phyloP scores from a whole-genome alignment of 2,329 filamentous ascomycete species.

The Penicillium crustosum region DNA sequence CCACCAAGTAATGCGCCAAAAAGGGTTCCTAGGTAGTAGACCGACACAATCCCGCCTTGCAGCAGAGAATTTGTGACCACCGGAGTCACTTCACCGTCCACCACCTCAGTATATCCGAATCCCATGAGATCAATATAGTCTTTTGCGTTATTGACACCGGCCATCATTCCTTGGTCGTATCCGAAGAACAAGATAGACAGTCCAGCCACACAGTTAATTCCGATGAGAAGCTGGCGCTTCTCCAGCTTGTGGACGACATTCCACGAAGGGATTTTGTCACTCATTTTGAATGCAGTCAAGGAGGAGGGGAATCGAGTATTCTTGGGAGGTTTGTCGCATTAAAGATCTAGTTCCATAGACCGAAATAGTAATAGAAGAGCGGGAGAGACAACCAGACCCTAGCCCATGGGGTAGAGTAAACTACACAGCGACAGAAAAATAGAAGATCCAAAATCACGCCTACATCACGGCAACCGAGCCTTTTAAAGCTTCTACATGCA shows the following conservation, averaged over 20 bases:
- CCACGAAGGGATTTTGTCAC: slow-evolving; percentile 42
- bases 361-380: neutral
- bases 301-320: neutral
- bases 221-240: slow-evolving; percentile 58
- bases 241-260: slow-evolving; percentile 56
- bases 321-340: neutral
- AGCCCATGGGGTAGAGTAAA: neutral
- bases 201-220: slow-evolving; percentile 63
- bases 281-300: slow-evolving; percentile 28
- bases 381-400: neutral
- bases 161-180: slow-evolving; percentile 58
- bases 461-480: neutral
- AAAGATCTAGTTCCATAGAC: neutral
- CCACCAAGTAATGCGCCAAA: slow-evolving; percentile 64
- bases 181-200: slow-evolving; percentile 69
- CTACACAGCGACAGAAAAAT: neutral
- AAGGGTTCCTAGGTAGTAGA: slow-evolving; percentile 62
- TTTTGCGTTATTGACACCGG: slow-evolving; percentile 65
- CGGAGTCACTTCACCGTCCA: slow-evolving; percentile 46
- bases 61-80: slow-evolving; percentile 60
- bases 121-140: slow-evolving; percentile 66
- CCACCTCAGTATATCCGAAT: slow-evolving; percentile 59
- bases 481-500: slow-evolving; percentile 9
- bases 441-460: neutral
- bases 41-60: slow-evolving; percentile 62